Evolutionary conservation across 257 asterid species (phyloP).

Genomic region (Mitragyna speciosa): DNA sequence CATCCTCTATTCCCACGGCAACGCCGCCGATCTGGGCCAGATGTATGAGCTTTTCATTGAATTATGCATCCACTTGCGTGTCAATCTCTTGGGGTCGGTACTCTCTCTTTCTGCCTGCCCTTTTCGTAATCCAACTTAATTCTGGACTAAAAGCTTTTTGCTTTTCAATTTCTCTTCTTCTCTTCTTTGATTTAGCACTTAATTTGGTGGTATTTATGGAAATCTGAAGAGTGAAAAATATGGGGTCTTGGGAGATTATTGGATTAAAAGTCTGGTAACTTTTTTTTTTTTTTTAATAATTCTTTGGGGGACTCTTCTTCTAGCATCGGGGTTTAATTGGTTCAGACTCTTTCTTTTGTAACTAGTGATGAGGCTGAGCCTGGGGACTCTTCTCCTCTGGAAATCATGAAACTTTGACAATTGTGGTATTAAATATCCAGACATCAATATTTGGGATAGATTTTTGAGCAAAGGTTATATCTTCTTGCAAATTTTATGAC

Average conservation of each 20-base stretch:
- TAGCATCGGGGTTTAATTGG: background rate
- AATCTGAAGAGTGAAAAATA: background rate
- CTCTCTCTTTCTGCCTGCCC: slow-evolving; percentile 1
- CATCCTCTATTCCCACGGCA: slow-evolving; percentile 85
- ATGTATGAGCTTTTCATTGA: slow-evolving; percentile 92
- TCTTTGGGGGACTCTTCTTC: background rate
- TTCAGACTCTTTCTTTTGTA: background rate
- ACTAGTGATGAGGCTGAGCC: too few species aligned
- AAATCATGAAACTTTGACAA: background rate
- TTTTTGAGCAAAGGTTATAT: background rate
- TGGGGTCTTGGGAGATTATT: background rate
- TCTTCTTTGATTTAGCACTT: too few species aligned
- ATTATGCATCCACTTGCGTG: slow-evolving; percentile 86
- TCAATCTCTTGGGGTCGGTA: slow-evolving; percentile 85
- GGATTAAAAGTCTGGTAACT: background rate
- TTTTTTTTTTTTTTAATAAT: background rate
- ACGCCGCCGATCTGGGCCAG: slow-evolving; percentile 99
- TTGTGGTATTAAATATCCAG: background rate
- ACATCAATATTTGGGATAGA: background rate
- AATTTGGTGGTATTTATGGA: background rate
- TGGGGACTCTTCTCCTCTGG: background rate
- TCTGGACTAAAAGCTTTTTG: background rate
- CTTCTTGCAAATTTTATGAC: background rate
- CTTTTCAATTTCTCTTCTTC: background rate
- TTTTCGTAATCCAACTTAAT: background rate